Percentiles rank a stretch among this genome's conserved stretches.
phyloP scores from a whole-genome alignment of 1,284 basidiomycete species.

The Ceratobasidium sp. region DNA sequence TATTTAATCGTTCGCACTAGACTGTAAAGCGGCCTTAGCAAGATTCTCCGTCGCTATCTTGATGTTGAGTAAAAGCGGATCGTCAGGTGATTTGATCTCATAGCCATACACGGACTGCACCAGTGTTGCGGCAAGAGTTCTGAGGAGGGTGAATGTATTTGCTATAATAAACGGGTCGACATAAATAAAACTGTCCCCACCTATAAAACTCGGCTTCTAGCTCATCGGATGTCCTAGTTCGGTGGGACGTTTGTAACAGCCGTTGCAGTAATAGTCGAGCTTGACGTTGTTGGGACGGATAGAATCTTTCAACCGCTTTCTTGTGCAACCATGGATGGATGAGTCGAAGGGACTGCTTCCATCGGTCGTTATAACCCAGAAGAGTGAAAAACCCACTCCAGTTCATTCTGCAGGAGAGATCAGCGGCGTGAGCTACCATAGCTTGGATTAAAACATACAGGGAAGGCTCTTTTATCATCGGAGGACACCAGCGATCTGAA shows the following conservation, averaged over 20 bases:
- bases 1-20: slow-evolving; percentile 4
- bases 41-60: neutral
- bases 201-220: slow-evolving; percentile 1
- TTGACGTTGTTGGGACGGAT: slow-evolving; percentile 41
- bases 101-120: slow-evolving; percentile 16
- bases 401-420: too few relatives aligned
- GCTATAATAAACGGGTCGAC: neutral
- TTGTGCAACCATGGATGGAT: slow-evolving; percentile 47
- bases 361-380: slow-evolving; percentile 27
- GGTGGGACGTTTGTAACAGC: neutral
- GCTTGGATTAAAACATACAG: slow-evolving; percentile 1
- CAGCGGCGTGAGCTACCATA: too few relatives aligned
- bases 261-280: neutral
- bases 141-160: neutral
- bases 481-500: slow-evolving; percentile 50
- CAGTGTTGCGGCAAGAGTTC: slow-evolving; percentile 7
- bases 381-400: neutral
- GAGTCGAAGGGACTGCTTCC: slow-evolving; percentile 46
- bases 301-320: slow-evolving; percentile 38
- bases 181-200: neutral
- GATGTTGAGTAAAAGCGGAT: neutral
- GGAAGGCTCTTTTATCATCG: slow-evolving; percentile 44
- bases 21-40: neutral
- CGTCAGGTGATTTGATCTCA: slow-evolving; percentile 32
- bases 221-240: neutral